Evolutionary conservation across 306 rosid genomes (phyloP).

Genomic region (Vachellia pachyceras): DNA sequence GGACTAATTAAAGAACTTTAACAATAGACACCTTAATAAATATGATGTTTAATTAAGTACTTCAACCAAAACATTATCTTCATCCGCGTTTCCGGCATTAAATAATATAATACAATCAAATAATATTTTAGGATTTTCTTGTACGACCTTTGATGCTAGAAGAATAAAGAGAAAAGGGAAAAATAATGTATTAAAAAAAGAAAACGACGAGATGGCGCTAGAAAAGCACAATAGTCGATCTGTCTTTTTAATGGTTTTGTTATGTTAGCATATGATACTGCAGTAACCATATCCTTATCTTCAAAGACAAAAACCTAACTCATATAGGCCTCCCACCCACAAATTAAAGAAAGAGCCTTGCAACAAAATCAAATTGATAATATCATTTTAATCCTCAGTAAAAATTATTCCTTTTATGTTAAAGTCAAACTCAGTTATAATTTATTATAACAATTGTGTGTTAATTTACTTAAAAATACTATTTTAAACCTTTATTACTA

Average conservation of each 20-base stretch:
- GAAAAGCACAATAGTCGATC: conserved; percentile 33
- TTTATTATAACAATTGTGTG: no score
- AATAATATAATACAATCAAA: background rate
- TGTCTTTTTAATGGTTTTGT: background rate
- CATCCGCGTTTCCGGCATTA: background rate
- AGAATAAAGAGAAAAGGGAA: background rate
- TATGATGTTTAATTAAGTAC: background rate
- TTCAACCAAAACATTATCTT: conserved; percentile 26
- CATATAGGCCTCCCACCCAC: background rate
- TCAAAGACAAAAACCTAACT: conserved; percentile 16
- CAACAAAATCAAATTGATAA: background rate
- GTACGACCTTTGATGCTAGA: background rate
- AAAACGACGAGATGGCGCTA: conserved; percentile 15
- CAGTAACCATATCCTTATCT: conserved; percentile 21
- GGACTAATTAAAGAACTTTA: no score
- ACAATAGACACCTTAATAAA: no score
- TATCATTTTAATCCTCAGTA: background rate
- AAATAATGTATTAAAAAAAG: conserved; percentile 9
- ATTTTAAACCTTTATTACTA: no score
- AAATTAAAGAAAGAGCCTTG: background rate
- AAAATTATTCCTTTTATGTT: background rate
- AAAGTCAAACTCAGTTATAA: no score
- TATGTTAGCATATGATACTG: no score
- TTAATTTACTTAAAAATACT: no score
- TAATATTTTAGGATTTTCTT: conserved; percentile 11